Conservation (phyloP, 768 basidiomycete species). For the Amyloporia xantha region DNA sequence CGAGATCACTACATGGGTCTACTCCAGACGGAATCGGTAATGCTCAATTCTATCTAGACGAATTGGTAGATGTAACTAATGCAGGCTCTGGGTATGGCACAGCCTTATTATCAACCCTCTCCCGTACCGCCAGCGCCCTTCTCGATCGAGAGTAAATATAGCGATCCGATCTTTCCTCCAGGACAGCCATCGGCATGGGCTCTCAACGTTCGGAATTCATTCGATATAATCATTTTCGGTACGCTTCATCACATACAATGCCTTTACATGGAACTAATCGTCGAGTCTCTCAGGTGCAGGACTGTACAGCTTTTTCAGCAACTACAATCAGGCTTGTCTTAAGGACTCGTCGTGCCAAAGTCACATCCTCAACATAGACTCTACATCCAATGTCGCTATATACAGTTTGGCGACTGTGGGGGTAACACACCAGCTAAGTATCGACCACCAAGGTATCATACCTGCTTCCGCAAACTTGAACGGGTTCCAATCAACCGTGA, state of each 20-base stretch:
- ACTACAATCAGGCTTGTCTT: slow-evolving; percentile 47
- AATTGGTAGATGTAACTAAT: neutral
- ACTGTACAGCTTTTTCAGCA: slow-evolving; percentile 67
- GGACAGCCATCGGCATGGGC: slow-evolving; percentile 49
- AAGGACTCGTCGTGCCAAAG: slow-evolving; percentile 43
- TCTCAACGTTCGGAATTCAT: slow-evolving; percentile 44
- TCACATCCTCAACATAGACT: slow-evolving; percentile 49
- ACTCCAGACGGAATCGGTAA: slow-evolving; percentile 70
- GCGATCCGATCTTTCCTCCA: slow-evolving; percentile 47
- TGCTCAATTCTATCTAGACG: slow-evolving; percentile 18
- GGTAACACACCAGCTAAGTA: slow-evolving; percentile 44
- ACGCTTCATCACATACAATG: slow-evolving; percentile 8
- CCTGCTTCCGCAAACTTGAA: slow-evolving; percentile 43
- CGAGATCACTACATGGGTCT: slow-evolving; percentile 63
- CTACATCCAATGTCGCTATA: slow-evolving; percentile 39
- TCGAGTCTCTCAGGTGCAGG: slow-evolving; percentile 42
- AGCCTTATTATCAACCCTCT: slow-evolving; percentile 68
- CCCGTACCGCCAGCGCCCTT: slow-evolving; percentile 56
- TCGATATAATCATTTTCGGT: slow-evolving; percentile 61
- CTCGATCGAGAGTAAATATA: slow-evolving; percentile 31
- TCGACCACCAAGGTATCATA: slow-evolving; percentile 41
- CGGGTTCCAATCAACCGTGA: slow-evolving; percentile 41
- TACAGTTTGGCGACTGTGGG: slow-evolving; percentile 59
- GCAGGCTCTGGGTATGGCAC: neutral
- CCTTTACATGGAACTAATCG: neutral